Conservation (phyloP, 2,329 filamentous ascomycete species). For the Claviceps citrina region DNA sequence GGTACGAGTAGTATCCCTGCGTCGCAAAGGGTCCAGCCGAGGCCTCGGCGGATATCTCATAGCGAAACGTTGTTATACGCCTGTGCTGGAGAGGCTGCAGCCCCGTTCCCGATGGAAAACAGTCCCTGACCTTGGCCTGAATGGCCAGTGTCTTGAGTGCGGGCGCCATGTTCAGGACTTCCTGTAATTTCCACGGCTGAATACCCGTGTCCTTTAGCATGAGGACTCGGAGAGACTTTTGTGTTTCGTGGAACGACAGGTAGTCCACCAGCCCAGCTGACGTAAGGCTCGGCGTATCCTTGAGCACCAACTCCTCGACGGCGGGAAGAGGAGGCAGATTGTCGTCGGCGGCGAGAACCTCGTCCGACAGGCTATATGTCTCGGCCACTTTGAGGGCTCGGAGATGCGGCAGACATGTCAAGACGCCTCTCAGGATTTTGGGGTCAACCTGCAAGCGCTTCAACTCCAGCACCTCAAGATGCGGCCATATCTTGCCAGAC, state of each 20-base stretch:
- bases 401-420: slow-evolving; percentile 51
- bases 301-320: slow-evolving; percentile 57
- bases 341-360: slow-evolving; percentile 53
- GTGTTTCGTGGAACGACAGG: slow-evolving; percentile 44
- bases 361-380: slow-evolving; percentile 56
- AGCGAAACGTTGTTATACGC: slow-evolving; percentile 60
- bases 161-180: slow-evolving; percentile 42
- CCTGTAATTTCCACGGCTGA: slow-evolving; percentile 42
- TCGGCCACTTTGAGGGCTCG: slow-evolving; percentile 61
- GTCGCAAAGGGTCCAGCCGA: slow-evolving; percentile 42
- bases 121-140: slow-evolving; percentile 32
- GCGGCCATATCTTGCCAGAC: slow-evolving; percentile 49
- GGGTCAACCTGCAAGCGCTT: slow-evolving; percentile 55
- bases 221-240: slow-evolving; percentile 48
- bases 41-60: slow-evolving; percentile 56
- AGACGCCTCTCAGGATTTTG: slow-evolving; percentile 50
- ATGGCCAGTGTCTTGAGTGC: slow-evolving; percentile 42
- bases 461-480: slow-evolving; percentile 59
- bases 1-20: slow-evolving; percentile 64
- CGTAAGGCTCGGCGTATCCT: slow-evolving; percentile 57
- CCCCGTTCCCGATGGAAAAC: slow-evolving; percentile 32
- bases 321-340: slow-evolving; percentile 59
- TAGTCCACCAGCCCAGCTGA: slow-evolving; percentile 54
- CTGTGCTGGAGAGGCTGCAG: slow-evolving; percentile 50
- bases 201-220: slow-evolving; percentile 60